phyloP scores from a whole-genome alignment of 2,329 filamentous ascomycete species.

The Venturia asperata region DNA sequence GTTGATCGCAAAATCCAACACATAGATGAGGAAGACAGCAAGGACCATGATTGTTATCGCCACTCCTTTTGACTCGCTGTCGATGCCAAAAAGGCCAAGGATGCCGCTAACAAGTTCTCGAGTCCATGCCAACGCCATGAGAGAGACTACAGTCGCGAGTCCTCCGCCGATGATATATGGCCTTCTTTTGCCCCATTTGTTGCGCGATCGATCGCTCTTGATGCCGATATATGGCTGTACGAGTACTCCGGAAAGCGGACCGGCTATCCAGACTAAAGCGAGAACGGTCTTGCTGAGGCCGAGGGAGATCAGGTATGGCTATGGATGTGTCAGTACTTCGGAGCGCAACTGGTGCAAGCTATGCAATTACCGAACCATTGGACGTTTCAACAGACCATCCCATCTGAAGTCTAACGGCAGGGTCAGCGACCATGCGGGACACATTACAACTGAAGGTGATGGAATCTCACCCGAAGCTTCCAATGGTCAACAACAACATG shows the following conservation, averaged over 20 bases:
- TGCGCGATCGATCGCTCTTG: slow-evolving; percentile 45
- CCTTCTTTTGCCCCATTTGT: slow-evolving; percentile 43
- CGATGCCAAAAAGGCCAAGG: slow-evolving; percentile 62
- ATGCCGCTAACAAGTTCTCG: slow-evolving; percentile 54
- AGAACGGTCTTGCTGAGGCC: slow-evolving; percentile 47
- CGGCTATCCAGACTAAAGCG: slow-evolving; percentile 50
- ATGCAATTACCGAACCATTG: slow-evolving; percentile 63
- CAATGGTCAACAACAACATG: slow-evolving; percentile 75
- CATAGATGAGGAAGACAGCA: slow-evolving; percentile 80
- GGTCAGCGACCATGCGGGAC: slow-evolving; percentile 19
- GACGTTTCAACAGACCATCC: slow-evolving; percentile 94
- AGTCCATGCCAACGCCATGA: slow-evolving; percentile 46
- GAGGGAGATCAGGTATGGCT: slow-evolving; percentile 47
- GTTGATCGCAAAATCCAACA: slow-evolving; percentile 92
- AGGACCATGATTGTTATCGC: slow-evolving; percentile 63
- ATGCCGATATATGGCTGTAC: slow-evolving; percentile 50
- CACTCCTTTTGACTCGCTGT: slow-evolving; percentile 56
- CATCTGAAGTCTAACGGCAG: slow-evolving; percentile 63
- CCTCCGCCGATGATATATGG: slow-evolving; percentile 48
- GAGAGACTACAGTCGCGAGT: slow-evolving; percentile 42
- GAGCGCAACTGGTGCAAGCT: not conserved
- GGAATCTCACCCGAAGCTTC: slow-evolving; percentile 60
- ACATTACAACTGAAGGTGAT: not conserved
- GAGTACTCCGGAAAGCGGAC: slow-evolving; percentile 46
- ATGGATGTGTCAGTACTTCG: slow-evolving; percentile 18